Evolutionary conservation across 345 rosid species (phyloP).

Genomic region (Gossypium thurberi): DNA sequence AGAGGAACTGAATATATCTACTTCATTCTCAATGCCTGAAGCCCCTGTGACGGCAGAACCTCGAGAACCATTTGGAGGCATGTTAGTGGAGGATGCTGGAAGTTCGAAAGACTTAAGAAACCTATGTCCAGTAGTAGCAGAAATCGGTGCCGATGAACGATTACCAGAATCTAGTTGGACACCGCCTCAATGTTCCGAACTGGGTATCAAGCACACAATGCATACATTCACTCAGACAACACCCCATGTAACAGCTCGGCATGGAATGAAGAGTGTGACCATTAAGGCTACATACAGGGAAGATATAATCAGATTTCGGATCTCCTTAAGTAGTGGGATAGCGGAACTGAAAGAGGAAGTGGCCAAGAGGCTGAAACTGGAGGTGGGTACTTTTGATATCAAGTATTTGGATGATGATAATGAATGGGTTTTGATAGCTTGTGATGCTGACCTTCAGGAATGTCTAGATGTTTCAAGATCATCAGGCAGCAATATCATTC

Average conservation of each 20-base stretch:
- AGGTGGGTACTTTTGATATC: slow-evolving; percentile 63
- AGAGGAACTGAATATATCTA: slow-evolving; percentile 22
- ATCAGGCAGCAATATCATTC: slow-evolving; percentile 48
- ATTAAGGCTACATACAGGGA: slow-evolving; percentile 77
- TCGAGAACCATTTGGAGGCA: slow-evolving; percentile 47
- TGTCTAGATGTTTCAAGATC: slow-evolving; percentile 63
- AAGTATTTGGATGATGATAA: slow-evolving; percentile 79
- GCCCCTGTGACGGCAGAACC: slow-evolving; percentile 36
- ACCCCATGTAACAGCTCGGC: slow-evolving; percentile 19
- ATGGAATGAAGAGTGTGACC: slow-evolving; percentile 39
- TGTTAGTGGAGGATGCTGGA: slow-evolving; percentile 70
- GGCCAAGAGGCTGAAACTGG: slow-evolving; percentile 75
- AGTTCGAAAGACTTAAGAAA: slow-evolving; percentile 78
- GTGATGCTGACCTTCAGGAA: slow-evolving; percentile 76
- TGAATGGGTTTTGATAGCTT: slow-evolving; percentile 77
- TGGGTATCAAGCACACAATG: slow-evolving; percentile 16
- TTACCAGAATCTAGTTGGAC: slow-evolving; percentile 49
- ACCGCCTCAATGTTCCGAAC: slow-evolving; percentile 20
- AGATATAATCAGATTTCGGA: slow-evolving; percentile 76
- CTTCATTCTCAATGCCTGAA: slow-evolving; percentile 43
- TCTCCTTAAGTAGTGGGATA: slow-evolving; percentile 44
- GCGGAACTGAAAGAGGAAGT: slow-evolving; percentile 70
- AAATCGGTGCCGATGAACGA: slow-evolving; percentile 39
- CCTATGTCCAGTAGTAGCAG: slow-evolving; percentile 49
- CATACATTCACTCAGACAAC: slow-evolving; percentile 23